A percentile compares a stretch with the other conserved stretches of the same genome.
Conservation (phyloP, 306 rosid genomes). For the Cicer pinnatifidum region DNA sequence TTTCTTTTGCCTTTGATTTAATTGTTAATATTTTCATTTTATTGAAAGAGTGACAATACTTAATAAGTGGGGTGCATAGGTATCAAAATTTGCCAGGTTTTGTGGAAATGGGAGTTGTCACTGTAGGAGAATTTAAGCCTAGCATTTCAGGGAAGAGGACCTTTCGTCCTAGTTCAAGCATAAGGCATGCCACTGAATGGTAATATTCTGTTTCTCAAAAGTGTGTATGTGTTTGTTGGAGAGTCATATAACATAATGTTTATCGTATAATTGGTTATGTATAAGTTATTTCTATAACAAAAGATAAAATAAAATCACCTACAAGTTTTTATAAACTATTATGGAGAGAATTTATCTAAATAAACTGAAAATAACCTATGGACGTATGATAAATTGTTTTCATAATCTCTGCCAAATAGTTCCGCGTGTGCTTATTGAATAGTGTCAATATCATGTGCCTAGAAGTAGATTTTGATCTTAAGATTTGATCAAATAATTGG, state of each 20-base stretch:
- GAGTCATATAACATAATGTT: no score
- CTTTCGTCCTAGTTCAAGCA: slow-evolving; percentile 80
- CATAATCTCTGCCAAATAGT: no score
- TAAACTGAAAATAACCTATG: no score
- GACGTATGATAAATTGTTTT: no score
- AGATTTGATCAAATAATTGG: slow-evolving; percentile 39
- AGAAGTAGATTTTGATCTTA: slow-evolving; percentile 26
- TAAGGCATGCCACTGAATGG: slow-evolving; percentile 98
- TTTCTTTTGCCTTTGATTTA: background rate
- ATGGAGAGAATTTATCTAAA: no score
- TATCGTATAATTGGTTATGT: no score
- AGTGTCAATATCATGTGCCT: slow-evolving; percentile 18
- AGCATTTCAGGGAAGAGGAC: slow-evolving; percentile 94
- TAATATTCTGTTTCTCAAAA: slow-evolving; percentile 45
- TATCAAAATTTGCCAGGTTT: slow-evolving; percentile 42
- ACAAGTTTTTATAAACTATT: no score
- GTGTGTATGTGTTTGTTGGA: no score
- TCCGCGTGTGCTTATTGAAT: no score
- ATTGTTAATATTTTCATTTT: slow-evolving; percentile 26
- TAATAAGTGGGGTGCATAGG: slow-evolving; percentile 41
- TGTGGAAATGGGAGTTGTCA: slow-evolving; percentile 82
- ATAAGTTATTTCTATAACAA: no score
- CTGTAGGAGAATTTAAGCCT: slow-evolving; percentile 88
- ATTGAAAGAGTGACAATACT: slow-evolving; percentile 42
- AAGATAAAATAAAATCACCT: no score